Evolutionary conservation across 2,329 filamentous ascomycete species (phyloP).

Genomic region (Trichoderma oligosporum): DNA sequence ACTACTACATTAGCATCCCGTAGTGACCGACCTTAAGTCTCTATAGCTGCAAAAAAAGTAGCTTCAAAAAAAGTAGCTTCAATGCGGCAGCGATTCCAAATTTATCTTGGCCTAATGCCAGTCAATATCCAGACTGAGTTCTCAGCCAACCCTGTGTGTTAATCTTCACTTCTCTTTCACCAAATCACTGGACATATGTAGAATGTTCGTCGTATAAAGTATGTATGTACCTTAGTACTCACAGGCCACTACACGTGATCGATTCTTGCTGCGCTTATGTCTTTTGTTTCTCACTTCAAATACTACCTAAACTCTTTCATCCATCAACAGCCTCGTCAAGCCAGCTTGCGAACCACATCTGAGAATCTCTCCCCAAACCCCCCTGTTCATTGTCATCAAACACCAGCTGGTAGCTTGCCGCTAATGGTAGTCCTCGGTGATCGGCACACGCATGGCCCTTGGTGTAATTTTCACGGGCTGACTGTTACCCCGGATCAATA

Average conservation of each 20-base stretch:
- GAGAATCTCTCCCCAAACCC: no score
- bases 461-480: neutral
- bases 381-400: no score
- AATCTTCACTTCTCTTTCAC: neutral
- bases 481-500: slow-evolving; percentile 5
- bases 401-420: neutral
- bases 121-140: neutral
- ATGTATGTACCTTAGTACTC: neutral
- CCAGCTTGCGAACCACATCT: no score
- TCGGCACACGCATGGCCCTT: no score
- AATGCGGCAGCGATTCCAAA: no score
- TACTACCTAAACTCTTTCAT: neutral
- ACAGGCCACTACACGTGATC: neutral
- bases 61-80: neutral
- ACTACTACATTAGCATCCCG: neutral
- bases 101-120: neutral
- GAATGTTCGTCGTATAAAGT: neutral
- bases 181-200: no score
- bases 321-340: no score
- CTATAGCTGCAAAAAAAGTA: neutral
- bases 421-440: neutral
- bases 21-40: neutral
- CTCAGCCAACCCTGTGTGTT: neutral
- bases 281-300: neutral
- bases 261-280: neutral